Percentiles rank a stretch among this genome's conserved stretches.
Conservation (phyloP, 495 filamentous ascomycete species). For the Podospora pseudoanserina region DNA sequence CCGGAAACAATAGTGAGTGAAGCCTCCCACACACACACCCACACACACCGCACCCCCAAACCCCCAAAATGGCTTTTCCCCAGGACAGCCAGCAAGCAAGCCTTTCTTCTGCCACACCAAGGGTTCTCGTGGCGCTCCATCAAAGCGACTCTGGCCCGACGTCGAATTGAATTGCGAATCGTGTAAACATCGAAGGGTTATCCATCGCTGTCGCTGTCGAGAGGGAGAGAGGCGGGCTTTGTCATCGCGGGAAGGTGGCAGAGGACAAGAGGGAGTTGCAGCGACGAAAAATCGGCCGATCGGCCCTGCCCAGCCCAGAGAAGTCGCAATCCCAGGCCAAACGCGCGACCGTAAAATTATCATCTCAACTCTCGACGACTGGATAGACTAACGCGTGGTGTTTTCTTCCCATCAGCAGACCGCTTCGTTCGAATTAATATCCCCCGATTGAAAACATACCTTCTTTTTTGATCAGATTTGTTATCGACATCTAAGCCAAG, state of each 20-base stretch:
- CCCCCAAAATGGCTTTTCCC: neutral
- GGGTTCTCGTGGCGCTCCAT: neutral
- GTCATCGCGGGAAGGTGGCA: neutral
- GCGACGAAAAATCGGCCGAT: neutral
- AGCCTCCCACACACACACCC: neutral
- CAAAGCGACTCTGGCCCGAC: neutral
- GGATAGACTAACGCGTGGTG: neutral
- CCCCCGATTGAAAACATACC: slow-evolving; percentile 21
- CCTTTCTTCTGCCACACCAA: slow-evolving; percentile 4
- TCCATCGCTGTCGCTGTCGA: neutral
- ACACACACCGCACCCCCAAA: no score
- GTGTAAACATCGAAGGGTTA: slow-evolving; percentile 3
- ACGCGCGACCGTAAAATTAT: neutral
- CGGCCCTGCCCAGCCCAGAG: neutral
- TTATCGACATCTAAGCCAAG: slow-evolving; percentile 47
- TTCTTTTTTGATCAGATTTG: slow-evolving; percentile 19
- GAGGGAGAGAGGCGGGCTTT: neutral
- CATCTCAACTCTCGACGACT: neutral
- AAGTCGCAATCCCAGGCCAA: neutral
- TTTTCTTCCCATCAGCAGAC: slow-evolving; percentile 7
- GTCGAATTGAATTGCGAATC: neutral
- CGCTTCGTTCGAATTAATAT: slow-evolving; percentile 19
- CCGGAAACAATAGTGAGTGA: slow-evolving; percentile 14
- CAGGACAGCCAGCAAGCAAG: neutral
- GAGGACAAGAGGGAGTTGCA: neutral